Evolutionary conservation across 2,329 filamentous ascomycete species (phyloP).

Genomic region (Neophaeococcomyces mojaviensis): DNA sequence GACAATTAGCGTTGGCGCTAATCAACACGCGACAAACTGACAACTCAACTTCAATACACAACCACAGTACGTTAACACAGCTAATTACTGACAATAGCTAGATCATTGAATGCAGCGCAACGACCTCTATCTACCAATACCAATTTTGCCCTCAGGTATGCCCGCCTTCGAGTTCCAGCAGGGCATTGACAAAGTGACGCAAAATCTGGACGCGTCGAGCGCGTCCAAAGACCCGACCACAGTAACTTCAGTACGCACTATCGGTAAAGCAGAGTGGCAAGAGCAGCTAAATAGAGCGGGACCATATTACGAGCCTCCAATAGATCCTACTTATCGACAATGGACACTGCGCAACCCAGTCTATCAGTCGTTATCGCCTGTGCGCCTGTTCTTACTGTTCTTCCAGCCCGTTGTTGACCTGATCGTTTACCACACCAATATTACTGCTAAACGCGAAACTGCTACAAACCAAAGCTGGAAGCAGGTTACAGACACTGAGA

Average conservation of each 20-base stretch:
- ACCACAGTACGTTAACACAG: too few species aligned
- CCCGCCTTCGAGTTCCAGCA: conserved; percentile 32
- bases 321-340: background rate
- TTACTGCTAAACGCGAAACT: background rate
- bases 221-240: background rate
- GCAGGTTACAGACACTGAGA: background rate
- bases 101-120: background rate
- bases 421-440: background rate
- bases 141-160: background rate
- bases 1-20: too few species aligned
- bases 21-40: too few species aligned
- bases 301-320: background rate
- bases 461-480: background rate
- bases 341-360: background rate
- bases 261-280: background rate
- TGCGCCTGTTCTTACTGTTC: background rate
- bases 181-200: conserved; percentile 52
- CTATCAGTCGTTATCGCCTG: background rate
- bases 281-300: background rate
- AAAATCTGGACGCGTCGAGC: conserved; percentile 23
- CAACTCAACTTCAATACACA: too few species aligned
- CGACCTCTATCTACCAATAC: background rate
- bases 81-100: too few species aligned
- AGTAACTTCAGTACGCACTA: background rate
- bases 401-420: background rate